Conservation (phyloP, 1,139 yeast genomes). For the Maudiozyma humilis region DNA sequence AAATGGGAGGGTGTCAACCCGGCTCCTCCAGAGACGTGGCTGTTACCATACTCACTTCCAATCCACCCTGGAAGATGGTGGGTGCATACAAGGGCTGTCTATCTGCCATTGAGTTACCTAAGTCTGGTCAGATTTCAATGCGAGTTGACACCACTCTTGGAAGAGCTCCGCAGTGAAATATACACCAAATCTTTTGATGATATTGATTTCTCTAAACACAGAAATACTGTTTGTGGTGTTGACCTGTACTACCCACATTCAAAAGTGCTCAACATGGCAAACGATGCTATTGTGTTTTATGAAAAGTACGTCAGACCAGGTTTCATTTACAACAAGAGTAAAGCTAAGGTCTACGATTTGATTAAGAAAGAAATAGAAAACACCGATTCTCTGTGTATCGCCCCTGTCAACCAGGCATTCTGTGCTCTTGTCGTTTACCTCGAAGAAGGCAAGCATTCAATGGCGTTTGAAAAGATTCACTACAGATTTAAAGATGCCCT, state of each 20-base stretch:
- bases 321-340: constrained; percentile 54
- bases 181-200: constrained; percentile 55
- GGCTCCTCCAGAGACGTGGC: constrained; percentile 94
- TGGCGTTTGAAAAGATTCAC: constrained; percentile 47
- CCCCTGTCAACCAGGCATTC: constrained; percentile 88
- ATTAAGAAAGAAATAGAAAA: constrained; percentile 68
- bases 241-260: constrained; percentile 94
- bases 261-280: constrained; percentile 52
- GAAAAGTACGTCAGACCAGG: constrained; percentile 66
- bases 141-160: constrained; percentile 55
- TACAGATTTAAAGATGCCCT: constrained; percentile 66
- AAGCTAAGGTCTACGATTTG: constrained; percentile 49
- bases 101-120: constrained; percentile 78
- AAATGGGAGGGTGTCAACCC: constrained; percentile 98
- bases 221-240: constrained; percentile 84
- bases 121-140: constrained; percentile 51
- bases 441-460: constrained; percentile 66
- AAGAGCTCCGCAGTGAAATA: constrained; percentile 65
- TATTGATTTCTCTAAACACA: constrained; percentile 60
- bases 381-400: constrained; percentile 78
- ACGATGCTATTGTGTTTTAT: constrained; percentile 51
- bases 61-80: constrained; percentile 97
- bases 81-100: constrained; percentile 96
- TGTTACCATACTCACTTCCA: constrained; percentile 71
- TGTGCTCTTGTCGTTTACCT: constrained; percentile 60